Evolutionary conservation across 306 rosid species (phyloP).

Genomic region (Morella rubra): DNA sequence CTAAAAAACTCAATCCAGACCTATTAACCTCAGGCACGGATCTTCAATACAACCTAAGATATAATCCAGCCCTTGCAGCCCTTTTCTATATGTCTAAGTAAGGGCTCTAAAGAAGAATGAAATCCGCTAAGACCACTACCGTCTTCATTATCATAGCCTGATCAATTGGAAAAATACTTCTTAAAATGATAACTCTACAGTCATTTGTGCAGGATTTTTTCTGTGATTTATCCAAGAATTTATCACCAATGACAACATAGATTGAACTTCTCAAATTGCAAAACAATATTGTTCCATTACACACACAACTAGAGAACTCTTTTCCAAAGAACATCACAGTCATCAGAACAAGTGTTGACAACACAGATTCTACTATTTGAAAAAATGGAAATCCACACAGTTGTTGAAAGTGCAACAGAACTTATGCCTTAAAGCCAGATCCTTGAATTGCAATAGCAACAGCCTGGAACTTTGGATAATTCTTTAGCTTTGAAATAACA

Average conservation of each 20-base stretch:
- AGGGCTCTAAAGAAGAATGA: background rate
- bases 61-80: background rate
- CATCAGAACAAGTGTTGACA: background rate
- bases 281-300: background rate
- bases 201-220: background rate
- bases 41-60: background rate
- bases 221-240: background rate
- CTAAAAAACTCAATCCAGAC: background rate
- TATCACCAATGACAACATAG: background rate
- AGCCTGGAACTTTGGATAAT: constrained; percentile 44
- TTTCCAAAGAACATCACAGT: background rate
- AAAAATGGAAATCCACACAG: background rate
- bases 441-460: constrained; percentile 40
- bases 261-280: background rate
- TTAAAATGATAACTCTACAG: background rate
- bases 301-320: background rate
- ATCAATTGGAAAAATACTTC: background rate
- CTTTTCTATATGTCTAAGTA: background rate
- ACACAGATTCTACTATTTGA: background rate
- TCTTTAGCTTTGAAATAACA: constrained; percentile 41
- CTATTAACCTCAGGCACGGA: background rate
- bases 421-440: constrained; percentile 47
- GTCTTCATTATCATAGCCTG: background rate
- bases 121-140: background rate
- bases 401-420: background rate